phyloP scores from a whole-genome alignment of 2,329 filamentous ascomycete species.

The Aureobasidium vineae region DNA sequence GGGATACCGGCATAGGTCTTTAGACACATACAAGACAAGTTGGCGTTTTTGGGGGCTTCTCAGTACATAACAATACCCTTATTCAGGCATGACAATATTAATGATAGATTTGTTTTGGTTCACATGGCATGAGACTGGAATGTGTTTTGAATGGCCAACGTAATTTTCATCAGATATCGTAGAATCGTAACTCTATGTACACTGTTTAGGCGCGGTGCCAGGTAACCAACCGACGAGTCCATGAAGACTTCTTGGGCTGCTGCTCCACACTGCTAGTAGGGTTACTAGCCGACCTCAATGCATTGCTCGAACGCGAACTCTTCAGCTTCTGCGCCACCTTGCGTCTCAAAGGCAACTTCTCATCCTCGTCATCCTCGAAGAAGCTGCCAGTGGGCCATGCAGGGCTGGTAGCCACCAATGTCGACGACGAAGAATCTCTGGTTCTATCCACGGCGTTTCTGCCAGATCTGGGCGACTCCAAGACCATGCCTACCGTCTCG shows the following conservation, averaged over 20 bases:
- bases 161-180: constrained; percentile 7
- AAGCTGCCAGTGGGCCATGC: constrained; percentile 19
- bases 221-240: constrained; percentile 4
- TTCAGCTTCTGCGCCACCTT: constrained; percentile 15
- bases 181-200: background rate
- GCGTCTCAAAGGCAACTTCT: constrained; percentile 7
- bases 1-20: constrained; percentile 11
- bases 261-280: background rate
- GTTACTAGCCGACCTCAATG: constrained; percentile 5
- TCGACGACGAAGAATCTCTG: constrained; percentile 8
- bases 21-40: background rate
- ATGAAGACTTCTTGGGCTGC: background rate
- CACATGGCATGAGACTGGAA: background rate
- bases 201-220: constrained; percentile 8
- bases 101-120: background rate
- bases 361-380: constrained; percentile 24
- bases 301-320: constrained; percentile 11
- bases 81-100: background rate
- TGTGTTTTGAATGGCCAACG: background rate
- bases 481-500: background rate
- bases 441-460: background rate
- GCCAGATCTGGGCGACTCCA: background rate
- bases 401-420: constrained; percentile 4
- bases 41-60: constrained; percentile 3
- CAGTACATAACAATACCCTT: constrained; percentile 6